Evolutionary conservation across 1,284 basidiomycete genomes (phyloP).

Genomic region (Rhodotorula sp.): DNA sequence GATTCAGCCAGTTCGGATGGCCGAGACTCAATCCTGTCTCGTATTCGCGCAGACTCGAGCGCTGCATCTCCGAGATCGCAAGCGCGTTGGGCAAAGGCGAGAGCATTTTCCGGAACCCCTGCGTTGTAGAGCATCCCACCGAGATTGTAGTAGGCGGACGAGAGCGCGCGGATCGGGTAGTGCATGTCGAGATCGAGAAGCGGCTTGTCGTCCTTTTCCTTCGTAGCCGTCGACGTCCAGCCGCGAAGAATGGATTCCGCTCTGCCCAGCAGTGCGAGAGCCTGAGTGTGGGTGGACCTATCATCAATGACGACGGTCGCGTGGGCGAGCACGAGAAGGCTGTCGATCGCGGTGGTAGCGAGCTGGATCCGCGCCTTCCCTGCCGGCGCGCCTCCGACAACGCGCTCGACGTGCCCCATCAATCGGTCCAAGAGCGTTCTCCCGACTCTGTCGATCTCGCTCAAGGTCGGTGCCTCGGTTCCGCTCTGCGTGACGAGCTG

Average conservation of each 20-base stretch:
- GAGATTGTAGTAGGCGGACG: slow-evolving; percentile 49
- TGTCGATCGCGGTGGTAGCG: slow-evolving; percentile 37
- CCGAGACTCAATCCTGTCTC: neutral
- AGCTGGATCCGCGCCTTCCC: neutral
- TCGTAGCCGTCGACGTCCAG: neutral
- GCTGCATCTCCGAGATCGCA: slow-evolving; percentile 42
- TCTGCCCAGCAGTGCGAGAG: slow-evolving; percentile 14
- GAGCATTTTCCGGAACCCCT: slow-evolving; percentile 42
- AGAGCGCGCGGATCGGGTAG: slow-evolving; percentile 44
- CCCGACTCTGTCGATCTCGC: neutral
- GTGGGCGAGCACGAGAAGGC: slow-evolving; percentile 42
- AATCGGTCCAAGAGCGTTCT: slow-evolving; percentile 16
- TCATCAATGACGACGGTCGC: slow-evolving; percentile 23
- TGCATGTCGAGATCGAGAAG: slow-evolving; percentile 9
- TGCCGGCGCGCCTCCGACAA: neutral
- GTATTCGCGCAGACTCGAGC: slow-evolving; percentile 1
- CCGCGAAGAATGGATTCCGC: slow-evolving; percentile 10
- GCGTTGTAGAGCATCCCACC: slow-evolving; percentile 50
- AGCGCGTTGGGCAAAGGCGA: slow-evolving; percentile 42
- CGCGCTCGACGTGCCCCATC: neutral
- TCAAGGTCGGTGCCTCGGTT: neutral
- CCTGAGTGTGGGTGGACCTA: slow-evolving; percentile 13
- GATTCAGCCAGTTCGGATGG: neutral
- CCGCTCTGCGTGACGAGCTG: slow-evolving; percentile 12
- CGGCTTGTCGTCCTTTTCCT: too few species aligned